Evolutionary conservation across 179 eudicot species (phyloP), one percentile per base, ranked within the genome.

Genomic region (Camellia oleifera): DNA sequence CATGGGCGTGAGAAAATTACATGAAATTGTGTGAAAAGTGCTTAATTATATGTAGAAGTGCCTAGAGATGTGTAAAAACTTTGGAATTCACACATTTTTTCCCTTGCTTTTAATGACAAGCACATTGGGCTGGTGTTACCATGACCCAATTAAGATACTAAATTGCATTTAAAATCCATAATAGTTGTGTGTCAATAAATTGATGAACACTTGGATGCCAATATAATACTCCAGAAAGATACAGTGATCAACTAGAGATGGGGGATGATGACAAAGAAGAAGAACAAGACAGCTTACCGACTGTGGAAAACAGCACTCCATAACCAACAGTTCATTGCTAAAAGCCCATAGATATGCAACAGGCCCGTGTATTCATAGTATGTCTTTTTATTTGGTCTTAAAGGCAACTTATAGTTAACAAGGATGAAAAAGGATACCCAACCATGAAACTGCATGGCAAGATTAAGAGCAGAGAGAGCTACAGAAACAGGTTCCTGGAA

Each of bases 261-360:
- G 44, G 70, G 23, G 45, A 48, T 18, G 15, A 53, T 13, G 7
- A 63, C 20, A 66, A 67, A 44, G 52, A 77, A 44, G 9, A 50
- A 13, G 20, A 60, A 67, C 32, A 78, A 66, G 44, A 63, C 12
- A 64, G 40, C 92, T 84, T 84, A 95, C 98, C 98, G 80, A 84
- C 90, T 92, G 84, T 93, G 98, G 79, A 88, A 95, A 87, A 93
- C 90, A 81, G 97, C 91, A 89, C 93, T 91, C 97, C 98, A 95
- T 75, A 95, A 72, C 94, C 94, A 93, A 17, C 90, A 83, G 86
- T 93, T 93, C 86, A 95, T 81, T 7, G 97, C 90, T 26, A 95
- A 86, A 68, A 93, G 79, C 67, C 87, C 98, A 86, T 93, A 95
- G 69, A 93, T 73, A 85, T 95, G 93, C 94, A 95, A 93, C 87